A percentile compares a stretch with the other conserved stretches of the same genome.
Conservation (phyloP, 306 rosid genomes). For the Fagus crenata region DNA sequence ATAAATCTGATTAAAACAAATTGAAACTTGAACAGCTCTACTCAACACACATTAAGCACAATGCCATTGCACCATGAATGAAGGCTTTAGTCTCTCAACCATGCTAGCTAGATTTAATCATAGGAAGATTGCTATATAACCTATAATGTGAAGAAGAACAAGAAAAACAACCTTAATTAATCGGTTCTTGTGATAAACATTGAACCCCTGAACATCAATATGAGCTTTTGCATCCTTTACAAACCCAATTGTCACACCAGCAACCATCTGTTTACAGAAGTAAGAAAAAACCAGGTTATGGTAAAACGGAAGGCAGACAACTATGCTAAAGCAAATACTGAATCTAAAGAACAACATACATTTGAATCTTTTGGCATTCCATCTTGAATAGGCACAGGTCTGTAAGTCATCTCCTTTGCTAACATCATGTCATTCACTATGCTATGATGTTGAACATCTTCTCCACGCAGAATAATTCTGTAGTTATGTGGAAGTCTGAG, state of each 20-base stretch:
- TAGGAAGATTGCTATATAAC: background rate
- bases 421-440: slow-evolving; percentile 17
- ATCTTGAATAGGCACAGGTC: background rate
- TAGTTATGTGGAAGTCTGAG: background rate
- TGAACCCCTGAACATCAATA: slow-evolving; percentile 22
- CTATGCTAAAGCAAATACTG: background rate
- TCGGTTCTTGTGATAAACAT: slow-evolving; percentile 20
- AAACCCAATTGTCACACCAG: slow-evolving; percentile 11
- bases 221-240: slow-evolving; percentile 17
- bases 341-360: background rate
- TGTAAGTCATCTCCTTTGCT: background rate
- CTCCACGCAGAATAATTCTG: slow-evolving; percentile 15
- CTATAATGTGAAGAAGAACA: background rate
- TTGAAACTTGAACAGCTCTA: too few species aligned
- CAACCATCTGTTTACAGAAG: background rate
- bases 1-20: too few species aligned
- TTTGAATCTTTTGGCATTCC: background rate
- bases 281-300: background rate
- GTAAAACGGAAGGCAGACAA: background rate
- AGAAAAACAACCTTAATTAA: slow-evolving; percentile 13
- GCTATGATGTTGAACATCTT: slow-evolving; percentile 8
- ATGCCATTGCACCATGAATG: too few species aligned
- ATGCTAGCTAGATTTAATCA: background rate
- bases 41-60: too few species aligned
- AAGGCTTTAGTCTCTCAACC: too few species aligned